Percentiles rank a stretch among this genome's conserved stretches.
These are phyloP conservation scores for Takakia lepidozioides DNA, from an alignment of 225 moss, liverwort and hornwort genomes.

Conservation along the genomic window DNA sequence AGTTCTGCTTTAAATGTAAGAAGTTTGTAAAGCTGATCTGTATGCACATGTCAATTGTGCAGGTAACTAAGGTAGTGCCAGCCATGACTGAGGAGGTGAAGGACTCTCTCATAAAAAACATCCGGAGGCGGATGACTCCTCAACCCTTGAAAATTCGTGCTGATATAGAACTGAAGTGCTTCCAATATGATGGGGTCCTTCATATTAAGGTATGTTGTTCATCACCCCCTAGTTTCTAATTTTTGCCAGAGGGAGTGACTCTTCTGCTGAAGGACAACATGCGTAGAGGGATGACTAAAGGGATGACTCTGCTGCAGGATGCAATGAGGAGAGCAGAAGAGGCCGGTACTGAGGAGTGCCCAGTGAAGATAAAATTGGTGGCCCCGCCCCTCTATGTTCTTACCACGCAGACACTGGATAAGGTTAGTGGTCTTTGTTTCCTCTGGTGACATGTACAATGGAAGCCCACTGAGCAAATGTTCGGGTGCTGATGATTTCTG, in stretches of 20 bases:
- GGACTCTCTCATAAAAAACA: conserved; percentile 86
- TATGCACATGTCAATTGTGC: background rate
- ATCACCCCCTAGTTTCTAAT: too few relatives aligned
- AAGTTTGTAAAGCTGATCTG: too few relatives aligned
- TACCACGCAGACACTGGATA: conserved; percentile 92
- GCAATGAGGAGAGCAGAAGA: conserved; percentile 95
- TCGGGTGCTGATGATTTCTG: conserved; percentile 1
- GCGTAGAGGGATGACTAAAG: too few relatives aligned
- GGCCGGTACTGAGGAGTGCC: conserved; percentile 86
- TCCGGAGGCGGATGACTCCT: conserved; percentile 91
- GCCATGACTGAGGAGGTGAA: conserved; percentile 89
- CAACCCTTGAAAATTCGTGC: conserved; percentile 96
- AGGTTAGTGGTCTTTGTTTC: conserved; percentile 41
- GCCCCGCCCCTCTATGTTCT: conserved; percentile 97
- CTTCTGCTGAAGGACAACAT: too few relatives aligned
- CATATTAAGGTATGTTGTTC: conserved; percentile 81
- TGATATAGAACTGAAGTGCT: conserved; percentile 93
- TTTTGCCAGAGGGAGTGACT: too few relatives aligned
- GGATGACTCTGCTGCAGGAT: conserved; percentile 62
- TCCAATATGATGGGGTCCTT: conserved; percentile 88
- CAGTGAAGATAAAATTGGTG: conserved; percentile 95
- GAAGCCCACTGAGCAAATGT: too few relatives aligned
- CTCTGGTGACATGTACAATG: too few relatives aligned
- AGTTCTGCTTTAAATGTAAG: too few relatives aligned
- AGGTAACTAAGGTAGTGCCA: conserved; percentile 65